These are phyloP conservation scores for Allantophomopsis lycopodina DNA, from an alignment of 2,329 filamentous ascomycete species.

Conservation along the genomic window DNA sequence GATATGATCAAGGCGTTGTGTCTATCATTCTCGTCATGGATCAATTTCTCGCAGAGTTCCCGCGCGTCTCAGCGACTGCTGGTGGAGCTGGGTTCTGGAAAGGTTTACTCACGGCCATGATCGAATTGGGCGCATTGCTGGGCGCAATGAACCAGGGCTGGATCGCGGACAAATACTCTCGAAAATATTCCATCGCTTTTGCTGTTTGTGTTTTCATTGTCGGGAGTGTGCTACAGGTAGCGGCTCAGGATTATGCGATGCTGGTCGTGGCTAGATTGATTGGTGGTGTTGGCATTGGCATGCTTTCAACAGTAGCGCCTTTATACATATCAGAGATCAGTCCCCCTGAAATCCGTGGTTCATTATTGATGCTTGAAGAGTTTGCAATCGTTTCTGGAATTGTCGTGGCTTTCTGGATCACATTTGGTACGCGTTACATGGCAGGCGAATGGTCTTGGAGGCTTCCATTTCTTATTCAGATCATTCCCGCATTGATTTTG, in stretches of 20 bases:
- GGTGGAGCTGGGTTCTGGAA: slow-evolving; percentile 12
- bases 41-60: slow-evolving; percentile 19
- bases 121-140: slow-evolving; percentile 35
- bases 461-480: slow-evolving; percentile 18
- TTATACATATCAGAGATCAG: slow-evolving; percentile 37
- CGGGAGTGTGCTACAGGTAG: slow-evolving; percentile 35
- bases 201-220: slow-evolving; percentile 34
- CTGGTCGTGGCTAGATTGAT: slow-evolving; percentile 32
- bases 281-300: slow-evolving; percentile 36
- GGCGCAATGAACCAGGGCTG: slow-evolving; percentile 29
- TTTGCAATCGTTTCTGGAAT: slow-evolving; percentile 28
- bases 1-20: slow-evolving; percentile 27
- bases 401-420: slow-evolving; percentile 27
- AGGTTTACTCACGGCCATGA: slow-evolving; percentile 34
- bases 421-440: slow-evolving; percentile 26
- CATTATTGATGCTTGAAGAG: slow-evolving; percentile 9
- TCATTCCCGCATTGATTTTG: slow-evolving; percentile 13
- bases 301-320: slow-evolving; percentile 32
- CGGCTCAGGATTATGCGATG: slow-evolving; percentile 33
- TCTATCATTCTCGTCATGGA: slow-evolving; percentile 23
- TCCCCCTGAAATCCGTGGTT: slow-evolving; percentile 21
- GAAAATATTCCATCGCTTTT: slow-evolving; percentile 35
- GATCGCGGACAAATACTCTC: slow-evolving; percentile 34
- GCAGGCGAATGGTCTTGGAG: slow-evolving; percentile 12
- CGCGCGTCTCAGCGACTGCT: slow-evolving; percentile 17